These are phyloP conservation scores for Lumnitzera littorea DNA, from an alignment of 345 rosid species.

Conservation along the genomic window DNA sequence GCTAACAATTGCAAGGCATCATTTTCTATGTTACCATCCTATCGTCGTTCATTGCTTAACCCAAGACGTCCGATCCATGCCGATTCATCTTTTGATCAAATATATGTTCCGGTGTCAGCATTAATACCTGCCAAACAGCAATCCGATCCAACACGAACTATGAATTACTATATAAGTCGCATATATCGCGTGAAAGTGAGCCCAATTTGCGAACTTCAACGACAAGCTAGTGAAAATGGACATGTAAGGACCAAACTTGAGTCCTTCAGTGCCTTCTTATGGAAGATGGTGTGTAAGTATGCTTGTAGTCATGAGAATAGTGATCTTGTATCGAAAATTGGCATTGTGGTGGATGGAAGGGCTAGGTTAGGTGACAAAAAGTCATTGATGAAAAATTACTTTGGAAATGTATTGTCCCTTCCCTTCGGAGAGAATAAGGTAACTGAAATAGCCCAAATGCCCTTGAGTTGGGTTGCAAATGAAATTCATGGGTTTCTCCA, in stretches of 20 bases:
- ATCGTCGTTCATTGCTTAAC: conserved; percentile 41
- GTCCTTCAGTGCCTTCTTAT: conserved; percentile 56
- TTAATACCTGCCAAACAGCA: conserved; percentile 30
- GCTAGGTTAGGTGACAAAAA: conserved; percentile 19
- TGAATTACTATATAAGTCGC: conserved; percentile 35
- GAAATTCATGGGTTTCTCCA: conserved; percentile 43
- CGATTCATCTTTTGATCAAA: conserved; percentile 30
- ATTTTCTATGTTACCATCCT: conserved; percentile 36
- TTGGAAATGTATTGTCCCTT: conserved; percentile 66
- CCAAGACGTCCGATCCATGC: conserved; percentile 36
- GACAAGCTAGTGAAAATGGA: conserved; percentile 25
- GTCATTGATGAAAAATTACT: conserved; percentile 26
- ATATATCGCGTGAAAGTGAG: conserved; percentile 39
- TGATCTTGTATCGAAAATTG: conserved; percentile 30
- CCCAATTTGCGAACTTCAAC: conserved; percentile 32
- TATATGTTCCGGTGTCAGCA: conserved; percentile 44
- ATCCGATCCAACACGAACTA: conserved; percentile 2
- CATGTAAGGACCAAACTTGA: conserved; percentile 45
- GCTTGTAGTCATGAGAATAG: not conserved
- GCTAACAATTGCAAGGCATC: conserved; percentile 22
- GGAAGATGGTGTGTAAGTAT: conserved; percentile 54
- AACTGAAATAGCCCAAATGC: conserved; percentile 30
- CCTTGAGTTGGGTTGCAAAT: conserved; percentile 45
- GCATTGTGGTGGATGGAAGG: conserved; percentile 71
- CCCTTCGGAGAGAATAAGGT: conserved; percentile 42